Evolutionary conservation across 495 filamentous ascomycete genomes (phyloP), one percentile per base, ranked within the genome.

Genomic region (Penicillium antarcticum): DNA sequence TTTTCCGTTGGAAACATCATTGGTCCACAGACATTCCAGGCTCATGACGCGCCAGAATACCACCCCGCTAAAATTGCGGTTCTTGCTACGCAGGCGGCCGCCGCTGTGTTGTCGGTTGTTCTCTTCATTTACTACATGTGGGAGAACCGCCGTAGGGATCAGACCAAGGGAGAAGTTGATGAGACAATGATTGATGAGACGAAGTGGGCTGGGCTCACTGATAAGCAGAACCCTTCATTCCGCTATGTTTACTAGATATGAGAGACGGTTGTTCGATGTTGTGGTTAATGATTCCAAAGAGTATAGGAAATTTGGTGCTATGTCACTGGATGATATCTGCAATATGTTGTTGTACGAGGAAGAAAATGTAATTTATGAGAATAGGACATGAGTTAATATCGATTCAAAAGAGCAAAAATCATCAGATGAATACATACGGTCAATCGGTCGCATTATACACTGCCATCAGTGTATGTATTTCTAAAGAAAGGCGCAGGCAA

Each of bases 1-100:
- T 87, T 86, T 68, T 81, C 75, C 2, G 62, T 86, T 4, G 84
- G 81, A 10, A 86, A 81, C 55, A 85, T 87, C 53, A 84, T 87
- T 58, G 81, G 84, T 0, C 83, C 84, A 4, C 84, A 87, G 62
- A 80, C 86, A 3, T 87, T 87, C 57, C 77, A 77, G 39, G 68
- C 71, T 0, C 66, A 57, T 9, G 82, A 86, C 57, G 80, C 78
- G 7, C 85, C 84, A 0, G 69, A 78, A 5, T 86, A 82, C 56
- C 75, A 62, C 9, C 83, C 82, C 1, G 84, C 85, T 5, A 87
- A 87, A 65, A 77, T 87, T 38, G 69, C 80, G 0, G 75, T 86
- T 8, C 56, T 83, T 32, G 77, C 71, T 0, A 78, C 73, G 0
- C 74, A 79, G 42, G 68, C 70, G 23, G 68, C 63, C 0, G 75